phyloP scores from a whole-genome alignment of 2,329 filamentous ascomycete genomes.

The Trichoderma koningii region DNA sequence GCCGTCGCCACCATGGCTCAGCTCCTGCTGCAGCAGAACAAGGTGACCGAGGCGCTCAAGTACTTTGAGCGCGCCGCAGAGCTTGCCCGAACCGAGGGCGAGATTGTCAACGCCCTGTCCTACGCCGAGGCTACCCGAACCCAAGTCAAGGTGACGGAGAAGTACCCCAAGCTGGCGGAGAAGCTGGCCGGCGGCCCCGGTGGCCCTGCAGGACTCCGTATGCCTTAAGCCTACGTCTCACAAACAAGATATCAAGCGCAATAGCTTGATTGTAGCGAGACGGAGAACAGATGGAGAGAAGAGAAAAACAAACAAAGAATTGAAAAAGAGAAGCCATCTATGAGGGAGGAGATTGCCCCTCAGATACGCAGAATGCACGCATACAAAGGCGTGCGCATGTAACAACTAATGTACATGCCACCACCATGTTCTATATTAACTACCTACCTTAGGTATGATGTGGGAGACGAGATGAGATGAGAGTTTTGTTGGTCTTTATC shows the following conservation, averaged over 20 bases:
- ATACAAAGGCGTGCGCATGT: conserved; percentile 17
- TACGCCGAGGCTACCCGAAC: conserved; percentile 97
- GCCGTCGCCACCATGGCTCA: conserved; percentile 98
- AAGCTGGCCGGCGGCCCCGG: conserved; percentile 55
- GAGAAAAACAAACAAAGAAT: not conserved
- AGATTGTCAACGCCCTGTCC: conserved; percentile 93
- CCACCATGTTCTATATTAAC: not conserved
- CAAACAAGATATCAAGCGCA: not conserved
- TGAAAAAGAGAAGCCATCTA: not conserved
- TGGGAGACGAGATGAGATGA: conserved; percentile 3
- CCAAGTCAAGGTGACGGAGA: conserved; percentile 88
- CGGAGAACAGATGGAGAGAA: not conserved
- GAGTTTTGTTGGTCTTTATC: conserved; percentile 1
- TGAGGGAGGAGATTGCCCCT: not conserved
- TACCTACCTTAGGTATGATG: not conserved
- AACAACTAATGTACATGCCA: conserved; percentile 12
- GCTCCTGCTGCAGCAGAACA: conserved; percentile 94
- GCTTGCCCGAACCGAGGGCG: conserved; percentile 88
- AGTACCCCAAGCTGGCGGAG: conserved; percentile 77
- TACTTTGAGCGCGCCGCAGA: conserved; percentile 98
- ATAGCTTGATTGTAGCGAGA: too few relatives aligned
- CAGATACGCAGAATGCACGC: conserved; percentile 1
- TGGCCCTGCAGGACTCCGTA: conserved; percentile 42
- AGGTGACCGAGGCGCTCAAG: conserved; percentile 89
- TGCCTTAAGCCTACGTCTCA: conserved; percentile 35